Percentiles rank a stretch among this genome's conserved stretches.
phyloP scores from a whole-genome alignment of 169 alveolate genomes.

The Plasmodium blacklocki region DNA sequence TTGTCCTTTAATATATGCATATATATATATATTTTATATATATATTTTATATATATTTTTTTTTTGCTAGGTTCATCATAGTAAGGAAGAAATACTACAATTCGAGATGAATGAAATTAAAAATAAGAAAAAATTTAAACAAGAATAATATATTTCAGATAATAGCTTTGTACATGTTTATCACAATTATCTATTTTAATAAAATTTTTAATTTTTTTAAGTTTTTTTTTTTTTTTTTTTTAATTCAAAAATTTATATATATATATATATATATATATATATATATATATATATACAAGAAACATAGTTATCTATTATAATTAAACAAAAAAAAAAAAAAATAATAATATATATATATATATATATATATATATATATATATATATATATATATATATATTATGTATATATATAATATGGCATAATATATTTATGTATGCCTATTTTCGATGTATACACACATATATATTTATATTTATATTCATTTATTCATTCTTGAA shows the following conservation, averaged over 20 bases:
- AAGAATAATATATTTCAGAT: too few relatives aligned
- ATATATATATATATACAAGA: not conserved
- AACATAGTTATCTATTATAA: too few relatives aligned
- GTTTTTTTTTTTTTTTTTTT: too few relatives aligned
- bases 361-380: conserved; percentile 4
- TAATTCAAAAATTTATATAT: not conserved
- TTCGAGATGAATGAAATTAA: too few relatives aligned
- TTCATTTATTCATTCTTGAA: not conserved
- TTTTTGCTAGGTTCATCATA: too few relatives aligned
- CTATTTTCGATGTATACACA: not conserved
- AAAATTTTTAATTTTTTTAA: too few relatives aligned
- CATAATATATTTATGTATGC: conserved; percentile 8
- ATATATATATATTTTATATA: conserved; percentile 6
- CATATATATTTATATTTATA: conserved; percentile 19
- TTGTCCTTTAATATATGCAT: not conserved
- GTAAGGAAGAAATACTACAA: too few relatives aligned
- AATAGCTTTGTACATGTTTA: too few relatives aligned
- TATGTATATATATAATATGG: conserved; percentile 1
- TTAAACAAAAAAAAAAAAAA: too few relatives aligned
- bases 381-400: conserved; percentile 13
- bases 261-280: conserved; percentile 1
- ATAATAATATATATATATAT: not conserved
- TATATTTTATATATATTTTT: not conserved
- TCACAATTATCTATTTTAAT: too few relatives aligned
- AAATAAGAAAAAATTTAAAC: too few relatives aligned